A percentile compares a stretch with the other conserved stretches of the same genome.
Evolutionary conservation across 257 asterid genomes (phyloP).

Genomic region (Nicotiana noctiflora): DNA sequence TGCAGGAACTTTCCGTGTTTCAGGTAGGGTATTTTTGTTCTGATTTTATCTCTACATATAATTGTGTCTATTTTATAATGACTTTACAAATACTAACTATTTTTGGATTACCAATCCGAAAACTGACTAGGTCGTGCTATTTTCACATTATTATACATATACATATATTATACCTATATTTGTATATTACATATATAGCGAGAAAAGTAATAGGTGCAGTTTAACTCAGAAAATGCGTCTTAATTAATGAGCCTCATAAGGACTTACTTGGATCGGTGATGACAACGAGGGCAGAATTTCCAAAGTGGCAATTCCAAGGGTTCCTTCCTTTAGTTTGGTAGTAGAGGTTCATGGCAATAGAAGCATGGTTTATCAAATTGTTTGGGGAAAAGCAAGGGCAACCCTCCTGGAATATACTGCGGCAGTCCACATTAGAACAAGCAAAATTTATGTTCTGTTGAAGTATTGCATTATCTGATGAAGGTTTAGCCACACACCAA

Average conservation of each 20-base stretch:
- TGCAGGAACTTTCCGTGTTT: too few relatives aligned
- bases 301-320: constrained; percentile 38
- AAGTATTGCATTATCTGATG: constrained; percentile 24
- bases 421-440: constrained; percentile 37
- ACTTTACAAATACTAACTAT: too few relatives aligned
- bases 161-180: too few relatives aligned
- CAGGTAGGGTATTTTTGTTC: too few relatives aligned
- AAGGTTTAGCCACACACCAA: constrained; percentile 69
- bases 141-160: background rate
- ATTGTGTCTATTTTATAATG: too few relatives aligned
- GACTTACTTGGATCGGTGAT: constrained; percentile 50
- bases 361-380: constrained; percentile 45
- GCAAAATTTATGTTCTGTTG: constrained; percentile 24
- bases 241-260: background rate
- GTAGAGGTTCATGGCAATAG: constrained; percentile 58
- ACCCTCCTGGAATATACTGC: constrained; percentile 19
- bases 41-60: too few relatives aligned
- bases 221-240: background rate
- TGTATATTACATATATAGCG: background rate
- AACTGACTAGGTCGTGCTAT: too few relatives aligned
- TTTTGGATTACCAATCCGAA: too few relatives aligned
- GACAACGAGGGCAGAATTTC: constrained; percentile 36
- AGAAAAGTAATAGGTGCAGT: background rate
- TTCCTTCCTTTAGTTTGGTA: constrained; percentile 37
- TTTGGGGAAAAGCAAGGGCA: constrained; percentile 39